Conservation (phyloP, 2,329 filamentous ascomycete species). For the Colletotrichum horii region DNA sequence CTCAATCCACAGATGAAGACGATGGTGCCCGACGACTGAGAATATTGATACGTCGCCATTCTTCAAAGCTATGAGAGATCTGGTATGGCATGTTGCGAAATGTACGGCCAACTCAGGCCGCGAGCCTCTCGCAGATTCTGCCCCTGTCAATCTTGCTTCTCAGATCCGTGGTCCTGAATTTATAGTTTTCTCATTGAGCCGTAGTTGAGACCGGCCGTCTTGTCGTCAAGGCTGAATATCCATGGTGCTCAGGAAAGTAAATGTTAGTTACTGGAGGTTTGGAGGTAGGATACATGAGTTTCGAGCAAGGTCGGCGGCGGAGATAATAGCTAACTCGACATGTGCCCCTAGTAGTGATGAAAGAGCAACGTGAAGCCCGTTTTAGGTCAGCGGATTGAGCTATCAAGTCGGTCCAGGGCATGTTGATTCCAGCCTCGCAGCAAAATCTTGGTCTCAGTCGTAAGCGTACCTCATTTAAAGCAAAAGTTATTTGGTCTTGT, state of each 20-base stretch:
- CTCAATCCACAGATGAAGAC: background rate
- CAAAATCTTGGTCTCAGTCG: no score
- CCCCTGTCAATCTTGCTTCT: no score
- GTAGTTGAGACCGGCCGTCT: no score
- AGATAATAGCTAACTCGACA: background rate
- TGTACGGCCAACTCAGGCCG: background rate
- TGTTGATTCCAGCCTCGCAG: background rate
- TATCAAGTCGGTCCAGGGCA: fast-evolving
- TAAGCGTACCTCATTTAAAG: no score
- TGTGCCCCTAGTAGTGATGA: background rate
- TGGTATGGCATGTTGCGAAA: fast-evolving
- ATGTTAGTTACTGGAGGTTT: background rate
- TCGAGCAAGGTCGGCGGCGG: background rate
- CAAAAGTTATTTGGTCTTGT: no score
- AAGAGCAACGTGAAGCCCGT: background rate
- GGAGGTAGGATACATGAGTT: background rate
- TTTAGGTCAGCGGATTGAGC: background rate
- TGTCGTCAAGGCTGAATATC: background rate
- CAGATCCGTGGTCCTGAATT: no score
- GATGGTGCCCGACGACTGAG: background rate
- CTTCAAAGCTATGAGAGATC: background rate
- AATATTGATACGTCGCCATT: background rate
- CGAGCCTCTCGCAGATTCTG: background rate
- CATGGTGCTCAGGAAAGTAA: background rate
- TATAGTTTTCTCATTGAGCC: no score